Conservation (phyloP, 176 grass and related monocot species). For the Poa annua region DNA sequence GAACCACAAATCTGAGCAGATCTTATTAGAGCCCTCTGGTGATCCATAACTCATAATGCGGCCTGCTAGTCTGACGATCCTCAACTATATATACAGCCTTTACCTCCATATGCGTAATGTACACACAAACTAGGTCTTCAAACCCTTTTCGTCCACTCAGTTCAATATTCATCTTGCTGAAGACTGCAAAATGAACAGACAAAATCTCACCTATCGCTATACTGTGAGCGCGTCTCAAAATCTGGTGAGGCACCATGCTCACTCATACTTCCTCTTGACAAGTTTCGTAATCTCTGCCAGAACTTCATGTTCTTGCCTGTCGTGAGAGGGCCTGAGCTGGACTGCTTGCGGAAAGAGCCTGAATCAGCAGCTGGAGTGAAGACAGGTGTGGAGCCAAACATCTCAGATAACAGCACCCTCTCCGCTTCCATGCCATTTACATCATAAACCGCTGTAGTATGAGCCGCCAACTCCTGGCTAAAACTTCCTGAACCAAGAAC, state of each 20-base stretch:
- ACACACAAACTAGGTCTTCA: slow-evolving; percentile 31
- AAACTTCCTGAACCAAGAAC: slow-evolving; percentile 57
- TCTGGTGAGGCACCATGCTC: slow-evolving; percentile 71
- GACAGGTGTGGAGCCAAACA: slow-evolving; percentile 60
- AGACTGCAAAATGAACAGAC: slow-evolving; percentile 8
- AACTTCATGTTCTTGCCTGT: slow-evolving; percentile 69
- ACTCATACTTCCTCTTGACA: slow-evolving; percentile 84
- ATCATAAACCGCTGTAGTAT: slow-evolving; percentile 41
- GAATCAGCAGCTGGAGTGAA: slow-evolving; percentile 59
- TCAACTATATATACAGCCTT: slow-evolving; percentile 31
- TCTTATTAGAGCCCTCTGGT: slow-evolving; percentile 19
- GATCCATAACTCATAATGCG: slow-evolving; percentile 12
- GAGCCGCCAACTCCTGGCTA: slow-evolving; percentile 60
- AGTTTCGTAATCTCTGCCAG: slow-evolving; percentile 76
- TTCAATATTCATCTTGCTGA: background rate
- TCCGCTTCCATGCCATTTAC: slow-evolving; percentile 69
- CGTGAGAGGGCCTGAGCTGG: slow-evolving; percentile 74
- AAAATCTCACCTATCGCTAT: slow-evolving; percentile 44
- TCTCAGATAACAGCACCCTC: slow-evolving; percentile 77
- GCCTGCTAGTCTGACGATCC: slow-evolving; percentile 31
- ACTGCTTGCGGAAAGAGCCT: slow-evolving; percentile 70
- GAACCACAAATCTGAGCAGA: slow-evolving; percentile 14
- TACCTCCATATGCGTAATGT: slow-evolving; percentile 42
- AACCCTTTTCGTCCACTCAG: slow-evolving; percentile 36
- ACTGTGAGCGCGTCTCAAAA: slow-evolving; percentile 56